Evolutionary conservation across 1,284 basidiomycete genomes (phyloP), one percentile per base, ranked within the genome.

Genomic region (Boletus sp.): DNA sequence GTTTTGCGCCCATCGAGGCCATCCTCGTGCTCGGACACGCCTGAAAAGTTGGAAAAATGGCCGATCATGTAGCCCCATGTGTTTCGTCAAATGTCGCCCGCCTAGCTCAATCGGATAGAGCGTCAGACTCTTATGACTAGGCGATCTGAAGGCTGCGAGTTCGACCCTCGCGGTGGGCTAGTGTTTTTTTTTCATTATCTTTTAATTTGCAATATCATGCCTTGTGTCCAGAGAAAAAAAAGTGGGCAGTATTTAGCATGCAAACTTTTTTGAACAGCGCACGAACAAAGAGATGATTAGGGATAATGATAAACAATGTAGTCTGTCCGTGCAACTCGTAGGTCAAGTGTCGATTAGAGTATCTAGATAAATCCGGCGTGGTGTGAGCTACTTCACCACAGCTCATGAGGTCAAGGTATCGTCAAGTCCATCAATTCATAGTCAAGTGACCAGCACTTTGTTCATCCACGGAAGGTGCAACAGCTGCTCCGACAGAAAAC

Each of bases 151-250:
- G 84, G 84, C 83, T 88, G 84, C 82, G 82, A 86, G 84, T 88
- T 88, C 84, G 85, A 88, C 84, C 84, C 85, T 87, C 84, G 82
- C 84, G 84, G 84, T 88, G 84, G 84, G 82, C 84, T 87, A 84
- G 30, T 5, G 8, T 32, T 32, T 32, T 32, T 6, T 16, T n/a
- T n/a, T n/a, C n/a, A n/a, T n/a, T 3, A 16, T n/a, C 14, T 16
- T 32, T 16, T 4, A 26, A 12, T 10, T 26, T 12, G 5, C 12
- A 12, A 12, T 2, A 26, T 26, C 26, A 26, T 5, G 26, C 26
- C 10, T 12, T 4, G 5, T 16, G 13, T 14, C 14, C 29, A 30
- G 2, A n/a, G 13, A 30, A n/a, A 8, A 30, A 4, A 30, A 30
- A 13, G 14, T 2, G 12, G 14, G 13, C 7, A 9, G 13, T n/a